Evolutionary conservation across 1,284 basidiomycete genomes (phyloP).

Genomic region (Malassezia slooffiae): DNA sequence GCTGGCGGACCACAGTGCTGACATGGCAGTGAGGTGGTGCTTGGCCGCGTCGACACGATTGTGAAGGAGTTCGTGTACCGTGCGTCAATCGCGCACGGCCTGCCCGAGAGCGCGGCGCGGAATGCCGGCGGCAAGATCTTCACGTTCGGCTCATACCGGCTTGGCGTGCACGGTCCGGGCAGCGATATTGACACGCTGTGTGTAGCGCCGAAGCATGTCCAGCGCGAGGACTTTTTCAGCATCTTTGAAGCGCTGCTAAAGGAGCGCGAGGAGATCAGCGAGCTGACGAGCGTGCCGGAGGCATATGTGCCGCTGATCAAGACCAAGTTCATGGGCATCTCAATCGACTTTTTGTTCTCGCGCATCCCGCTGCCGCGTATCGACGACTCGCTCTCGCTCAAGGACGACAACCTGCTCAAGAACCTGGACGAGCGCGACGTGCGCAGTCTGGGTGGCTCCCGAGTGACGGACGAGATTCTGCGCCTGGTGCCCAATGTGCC

Average conservation of each 20-base stretch:
- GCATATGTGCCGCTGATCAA: constrained; percentile 94
- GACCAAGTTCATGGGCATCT: constrained; percentile 78
- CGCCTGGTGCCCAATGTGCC: constrained; percentile 86
- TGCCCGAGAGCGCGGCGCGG: constrained; percentile 73
- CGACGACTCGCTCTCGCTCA: constrained; percentile 77
- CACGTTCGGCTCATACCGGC: constrained; percentile 72
- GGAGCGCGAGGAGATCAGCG: constrained; percentile 71
- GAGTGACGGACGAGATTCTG: constrained; percentile 91
- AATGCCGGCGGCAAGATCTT: constrained; percentile 95
- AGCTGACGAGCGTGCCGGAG: constrained; percentile 85
- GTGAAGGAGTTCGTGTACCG: constrained; percentile 88
- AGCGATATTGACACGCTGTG: constrained; percentile 98
- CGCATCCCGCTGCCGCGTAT: constrained; percentile 69
- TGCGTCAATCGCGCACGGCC: constrained; percentile 64
- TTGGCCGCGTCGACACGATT: constrained; percentile 76
- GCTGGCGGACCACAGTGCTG: background rate
- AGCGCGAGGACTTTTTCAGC: constrained; percentile 88
- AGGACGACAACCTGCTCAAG: constrained; percentile 80
- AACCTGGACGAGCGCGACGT: constrained; percentile 91
- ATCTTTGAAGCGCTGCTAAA: constrained; percentile 81
- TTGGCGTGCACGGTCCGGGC: constrained; percentile 92
- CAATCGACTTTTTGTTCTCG: constrained; percentile 89
- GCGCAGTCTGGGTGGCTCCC: constrained; percentile 84
- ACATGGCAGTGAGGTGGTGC: constrained; percentile 67
- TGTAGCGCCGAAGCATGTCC: constrained; percentile 91